Evolutionary conservation across 805 yeast genomes (phyloP).

Genomic region (Maudiozyma pseudohumilis): DNA sequence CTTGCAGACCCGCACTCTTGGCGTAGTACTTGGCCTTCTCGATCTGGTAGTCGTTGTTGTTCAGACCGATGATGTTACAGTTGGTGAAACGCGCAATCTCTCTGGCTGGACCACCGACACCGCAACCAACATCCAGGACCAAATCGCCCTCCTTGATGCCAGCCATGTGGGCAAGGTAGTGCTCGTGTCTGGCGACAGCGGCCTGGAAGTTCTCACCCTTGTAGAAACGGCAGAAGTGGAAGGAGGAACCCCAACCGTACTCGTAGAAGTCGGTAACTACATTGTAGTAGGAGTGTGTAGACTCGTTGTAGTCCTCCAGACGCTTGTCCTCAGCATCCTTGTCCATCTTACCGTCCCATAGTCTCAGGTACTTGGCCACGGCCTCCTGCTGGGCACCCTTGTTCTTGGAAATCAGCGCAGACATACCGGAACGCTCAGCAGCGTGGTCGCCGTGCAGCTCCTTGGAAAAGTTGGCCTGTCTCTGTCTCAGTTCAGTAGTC

Average conservation of each 20-base stretch:
- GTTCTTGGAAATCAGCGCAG: slow-evolving; percentile 70
- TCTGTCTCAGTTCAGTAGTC: slow-evolving; percentile 23
- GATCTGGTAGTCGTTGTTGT: slow-evolving; percentile 95
- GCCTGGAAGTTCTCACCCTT: slow-evolving; percentile 88
- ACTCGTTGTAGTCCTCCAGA: slow-evolving; percentile 75
- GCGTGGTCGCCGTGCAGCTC: slow-evolving; percentile 76
- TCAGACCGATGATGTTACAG: slow-evolving; percentile 77
- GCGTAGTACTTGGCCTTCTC: slow-evolving; percentile 85
- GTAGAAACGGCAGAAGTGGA: slow-evolving; percentile 93
- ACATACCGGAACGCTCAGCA: slow-evolving; percentile 56
- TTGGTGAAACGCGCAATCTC: slow-evolving; percentile 89
- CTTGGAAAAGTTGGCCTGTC: slow-evolving; percentile 57
- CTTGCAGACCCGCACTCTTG: slow-evolving; percentile 47
- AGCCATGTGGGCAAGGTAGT: slow-evolving; percentile 82
- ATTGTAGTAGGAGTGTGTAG: slow-evolving; percentile 93
- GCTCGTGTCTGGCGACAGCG: slow-evolving; percentile 96
- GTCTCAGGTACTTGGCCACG: slow-evolving; percentile 82
- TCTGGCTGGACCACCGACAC: slow-evolving; percentile 99
- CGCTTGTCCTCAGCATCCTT: slow-evolving; percentile 61
- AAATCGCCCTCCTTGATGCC: slow-evolving; percentile 68
- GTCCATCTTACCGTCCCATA: slow-evolving; percentile 90
- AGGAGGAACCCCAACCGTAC: slow-evolving; percentile 98
- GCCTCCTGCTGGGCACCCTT: slow-evolving; percentile 75
- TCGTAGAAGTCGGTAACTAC: slow-evolving; percentile 96
- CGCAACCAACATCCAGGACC: slow-evolving; percentile 97